phyloP scores from a whole-genome alignment of 2,329 filamentous ascomycete species.

The Diaporthe vaccinii region DNA sequence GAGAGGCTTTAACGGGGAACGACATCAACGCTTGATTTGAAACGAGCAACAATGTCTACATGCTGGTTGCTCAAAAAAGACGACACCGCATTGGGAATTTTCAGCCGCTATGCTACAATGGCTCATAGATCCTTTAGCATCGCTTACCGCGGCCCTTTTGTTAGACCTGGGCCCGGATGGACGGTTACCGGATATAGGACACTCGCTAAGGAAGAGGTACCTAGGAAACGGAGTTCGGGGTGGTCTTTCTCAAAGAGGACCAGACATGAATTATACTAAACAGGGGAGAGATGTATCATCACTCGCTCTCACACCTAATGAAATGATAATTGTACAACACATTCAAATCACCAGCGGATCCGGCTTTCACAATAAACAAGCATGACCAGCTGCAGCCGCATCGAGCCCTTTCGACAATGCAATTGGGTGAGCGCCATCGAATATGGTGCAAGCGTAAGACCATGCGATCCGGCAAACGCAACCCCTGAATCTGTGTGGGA shows the following conservation, averaged over 20 bases:
- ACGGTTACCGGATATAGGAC: conserved; percentile 30
- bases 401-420: background rate
- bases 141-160: background rate
- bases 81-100: background rate
- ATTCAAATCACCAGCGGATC: background rate
- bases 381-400: background rate
- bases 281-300: conserved; percentile 30
- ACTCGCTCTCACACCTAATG: conserved; percentile 36
- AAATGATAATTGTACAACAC: conserved; percentile 39
- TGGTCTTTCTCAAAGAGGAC: conserved; percentile 1
- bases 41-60: conserved; percentile 26
- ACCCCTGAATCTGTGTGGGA: background rate
- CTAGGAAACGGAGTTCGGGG: conserved; percentile 28
- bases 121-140: conserved; percentile 12
- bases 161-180: conserved; percentile 16
- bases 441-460: background rate
- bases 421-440: background rate
- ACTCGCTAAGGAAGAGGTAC: conserved; percentile 35
- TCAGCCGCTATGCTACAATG: conserved; percentile 22
- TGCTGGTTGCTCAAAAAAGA: conserved; percentile 1
- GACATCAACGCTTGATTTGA: background rate
- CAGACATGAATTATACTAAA: conserved; percentile 31
- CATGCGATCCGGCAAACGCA: background rate
- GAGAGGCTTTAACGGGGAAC: background rate
- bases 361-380: background rate